A percentile compares a stretch with the other conserved stretches of the same genome.
phyloP scores from a whole-genome alignment of 169 alveolate genomes.

The Eimeria falciformis region DNA sequence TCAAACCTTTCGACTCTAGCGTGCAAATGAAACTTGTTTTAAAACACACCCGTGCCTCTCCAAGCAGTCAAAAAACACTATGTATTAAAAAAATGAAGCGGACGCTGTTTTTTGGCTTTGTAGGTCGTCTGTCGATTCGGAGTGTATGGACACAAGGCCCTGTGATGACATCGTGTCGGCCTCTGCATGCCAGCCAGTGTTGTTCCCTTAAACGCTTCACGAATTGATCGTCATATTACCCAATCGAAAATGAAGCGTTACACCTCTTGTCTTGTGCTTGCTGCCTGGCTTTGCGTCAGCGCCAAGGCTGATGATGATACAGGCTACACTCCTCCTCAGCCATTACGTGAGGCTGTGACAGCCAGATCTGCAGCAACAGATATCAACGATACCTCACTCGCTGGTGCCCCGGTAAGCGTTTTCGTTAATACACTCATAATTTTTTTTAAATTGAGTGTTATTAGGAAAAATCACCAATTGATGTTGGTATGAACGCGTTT shows the following conservation, averaged over 20 bases:
- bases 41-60: too few relatives aligned
- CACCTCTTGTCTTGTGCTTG: constrained; percentile 45
- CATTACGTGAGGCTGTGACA: constrained; percentile 69
- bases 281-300: constrained; percentile 72
- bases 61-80: too few relatives aligned
- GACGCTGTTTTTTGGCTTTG: too few relatives aligned
- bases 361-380: constrained; percentile 45
- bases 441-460: background rate
- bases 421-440: too few relatives aligned
- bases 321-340: constrained; percentile 46
- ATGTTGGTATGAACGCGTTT: constrained; percentile 24
- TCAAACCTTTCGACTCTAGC: too few relatives aligned
- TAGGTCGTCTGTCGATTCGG: constrained; percentile 38
- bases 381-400: constrained; percentile 59
- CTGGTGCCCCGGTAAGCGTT: constrained; percentile 24
- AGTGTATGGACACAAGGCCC: constrained; percentile 65
- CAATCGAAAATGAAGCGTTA: constrained; percentile 63
- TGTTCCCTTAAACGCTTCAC: constrained; percentile 27
- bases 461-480: constrained; percentile 41
- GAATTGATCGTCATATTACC: constrained; percentile 17
- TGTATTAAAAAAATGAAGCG: too few relatives aligned
- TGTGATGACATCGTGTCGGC: background rate
- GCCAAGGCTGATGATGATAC: constrained; percentile 50
- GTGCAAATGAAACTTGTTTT: too few relatives aligned
- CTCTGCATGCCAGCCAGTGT: constrained; percentile 56